phyloP scores from a whole-genome alignment of 2,329 filamentous ascomycete genomes.

The Endocalyx cinctus region DNA sequence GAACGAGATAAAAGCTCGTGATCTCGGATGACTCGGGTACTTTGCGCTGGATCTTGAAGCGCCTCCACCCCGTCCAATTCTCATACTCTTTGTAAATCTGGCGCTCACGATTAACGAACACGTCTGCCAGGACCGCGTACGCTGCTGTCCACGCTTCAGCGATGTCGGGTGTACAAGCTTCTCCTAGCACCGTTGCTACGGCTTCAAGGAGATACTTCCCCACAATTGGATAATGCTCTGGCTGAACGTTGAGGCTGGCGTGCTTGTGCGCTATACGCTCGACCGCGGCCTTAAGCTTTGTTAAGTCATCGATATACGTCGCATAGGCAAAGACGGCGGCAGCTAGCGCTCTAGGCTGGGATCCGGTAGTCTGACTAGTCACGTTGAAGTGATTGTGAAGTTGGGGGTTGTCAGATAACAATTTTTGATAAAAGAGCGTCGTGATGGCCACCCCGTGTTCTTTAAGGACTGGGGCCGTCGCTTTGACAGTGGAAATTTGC shows the following conservation, averaged over 20 bases:
- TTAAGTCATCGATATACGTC: constrained; percentile 65
- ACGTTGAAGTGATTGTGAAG: constrained; percentile 69
- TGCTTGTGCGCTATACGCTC: constrained; percentile 76
- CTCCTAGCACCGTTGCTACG: constrained; percentile 63
- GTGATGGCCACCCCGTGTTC: constrained; percentile 67
- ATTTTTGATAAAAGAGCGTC: constrained; percentile 65
- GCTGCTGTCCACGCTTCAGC: constrained; percentile 68
- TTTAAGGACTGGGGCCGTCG: constrained; percentile 68
- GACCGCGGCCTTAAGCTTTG: constrained; percentile 48
- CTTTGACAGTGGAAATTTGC: constrained; percentile 69
- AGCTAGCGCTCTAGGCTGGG: constrained; percentile 67
- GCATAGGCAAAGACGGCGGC: constrained; percentile 68
- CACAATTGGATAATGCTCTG: constrained; percentile 68
- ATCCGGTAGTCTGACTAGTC: constrained; percentile 62
- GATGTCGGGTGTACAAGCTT: constrained; percentile 61
- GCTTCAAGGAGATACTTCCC: constrained; percentile 64
- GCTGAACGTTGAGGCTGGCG: constrained; percentile 62
- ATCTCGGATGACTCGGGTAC: constrained; percentile 56
- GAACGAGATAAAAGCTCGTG: constrained; percentile 66
- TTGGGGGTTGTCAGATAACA: constrained; percentile 59
- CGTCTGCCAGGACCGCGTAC: constrained; percentile 64
- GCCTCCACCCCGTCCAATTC: constrained; percentile 44
- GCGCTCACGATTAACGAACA: constrained; percentile 64
- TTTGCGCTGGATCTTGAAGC: constrained; percentile 55
- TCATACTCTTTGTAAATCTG: constrained; percentile 50